These are phyloP conservation scores for Pontederia crassipes DNA, from an alignment of 176 grass and related monocot genomes.

Conservation along the genomic window DNA sequence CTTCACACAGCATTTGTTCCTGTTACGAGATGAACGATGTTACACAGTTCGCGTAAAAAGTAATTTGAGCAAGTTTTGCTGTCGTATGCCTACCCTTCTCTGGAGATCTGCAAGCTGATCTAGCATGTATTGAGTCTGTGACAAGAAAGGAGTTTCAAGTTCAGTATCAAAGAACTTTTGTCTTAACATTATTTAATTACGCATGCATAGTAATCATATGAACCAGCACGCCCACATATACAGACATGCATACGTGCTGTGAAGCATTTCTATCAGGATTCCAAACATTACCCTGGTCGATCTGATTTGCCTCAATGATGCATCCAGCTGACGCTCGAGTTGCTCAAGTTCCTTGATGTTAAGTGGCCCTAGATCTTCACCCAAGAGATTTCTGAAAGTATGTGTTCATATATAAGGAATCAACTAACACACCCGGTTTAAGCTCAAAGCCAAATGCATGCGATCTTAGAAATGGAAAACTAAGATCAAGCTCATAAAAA, in stretches of 20 bases:
- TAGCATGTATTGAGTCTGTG: constrained; percentile 78
- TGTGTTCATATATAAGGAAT: constrained; percentile 6
- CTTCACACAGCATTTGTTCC: constrained; percentile 71
- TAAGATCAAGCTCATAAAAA: background rate
- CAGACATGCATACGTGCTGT: background rate
- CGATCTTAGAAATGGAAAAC: background rate
- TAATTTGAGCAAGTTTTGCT: background rate
- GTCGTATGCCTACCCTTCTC: constrained; percentile 39
- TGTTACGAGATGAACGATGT: constrained; percentile 10
- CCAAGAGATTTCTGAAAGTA: constrained; percentile 79
- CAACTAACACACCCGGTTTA: too few species aligned
- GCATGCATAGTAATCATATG: background rate
- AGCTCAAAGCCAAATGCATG: background rate
- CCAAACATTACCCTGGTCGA: constrained; percentile 57
- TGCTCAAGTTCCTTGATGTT: constrained; percentile 64
- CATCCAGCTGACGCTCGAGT: constrained; percentile 88
- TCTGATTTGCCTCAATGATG: constrained; percentile 87
- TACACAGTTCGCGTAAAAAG: background rate
- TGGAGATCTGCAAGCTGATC: constrained; percentile 68
- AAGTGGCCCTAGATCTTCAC: constrained; percentile 60
- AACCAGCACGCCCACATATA: background rate
- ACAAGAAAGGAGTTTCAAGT: constrained; percentile 6
- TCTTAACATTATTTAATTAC: background rate
- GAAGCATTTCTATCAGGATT: background rate
- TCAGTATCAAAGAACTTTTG: background rate